Base-by-base conservation (phyloP, 106 monocot species). In the Cymbidium sinense region DNA sequence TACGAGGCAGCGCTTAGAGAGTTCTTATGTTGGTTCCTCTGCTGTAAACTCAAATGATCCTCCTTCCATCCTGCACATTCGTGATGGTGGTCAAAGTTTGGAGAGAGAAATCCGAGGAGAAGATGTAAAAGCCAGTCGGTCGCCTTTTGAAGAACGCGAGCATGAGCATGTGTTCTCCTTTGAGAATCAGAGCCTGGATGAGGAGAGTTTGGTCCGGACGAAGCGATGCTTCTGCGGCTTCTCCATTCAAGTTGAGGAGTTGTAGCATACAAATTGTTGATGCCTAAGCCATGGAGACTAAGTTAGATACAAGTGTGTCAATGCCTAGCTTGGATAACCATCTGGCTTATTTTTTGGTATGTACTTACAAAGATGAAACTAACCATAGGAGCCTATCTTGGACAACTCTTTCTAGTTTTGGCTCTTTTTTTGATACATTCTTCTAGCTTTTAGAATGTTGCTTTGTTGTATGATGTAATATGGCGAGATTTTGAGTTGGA, bases 161-260 rank as follows among this genome's bases (percentile, higher is more conserved):
- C 98, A 95, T 82, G 99, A 90, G 36, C 99, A 99, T 81, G 79
- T 82, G n/a, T 99, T 87, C 77, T 90, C 90, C 15, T 31, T 80
- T 19, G 92, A 90, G 52, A 70, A 89, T 58, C 90, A 91, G 84
- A 89, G 84, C 78, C 92, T 91, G 77, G 99, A 95, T 44, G 89
- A 89, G 82, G 89, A 90, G 74, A 87, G 82, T 43, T 83, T 34
- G 12, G 76, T 89, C 21, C 70, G 89, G 70, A 94, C 87, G n/a
- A 94, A 99, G 74, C 62, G 90, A 7, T 99, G 98, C 50, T 64
- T 85, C 4, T 98, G 98, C 86, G 98, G 98, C 34, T 98, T 98
- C 75, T 90, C 94, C 34, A 84, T 94, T 36, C 81, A 98, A 81
- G 85, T 98, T 39, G 98, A 98, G 85, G 94, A 94, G 82, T 78